phyloP scores from a whole-genome alignment of 2,329 filamentous ascomycete genomes.

The Pseudogymnoascus sp. region DNA sequence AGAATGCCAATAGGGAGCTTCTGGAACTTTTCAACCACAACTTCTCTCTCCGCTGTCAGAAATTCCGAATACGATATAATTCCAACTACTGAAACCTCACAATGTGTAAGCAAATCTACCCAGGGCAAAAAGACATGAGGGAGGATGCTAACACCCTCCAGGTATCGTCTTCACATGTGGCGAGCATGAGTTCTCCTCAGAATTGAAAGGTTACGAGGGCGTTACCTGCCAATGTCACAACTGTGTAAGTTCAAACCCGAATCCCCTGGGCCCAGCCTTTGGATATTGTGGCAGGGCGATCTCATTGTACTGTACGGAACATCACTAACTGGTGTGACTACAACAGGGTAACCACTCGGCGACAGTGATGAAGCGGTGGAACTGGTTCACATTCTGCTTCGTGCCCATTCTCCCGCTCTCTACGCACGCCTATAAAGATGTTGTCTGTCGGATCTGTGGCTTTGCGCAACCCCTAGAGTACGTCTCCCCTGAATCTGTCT shows the following conservation, averaged over 20 bases:
- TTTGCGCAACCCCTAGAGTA: constrained; percentile 58
- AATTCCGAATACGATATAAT: not conserved
- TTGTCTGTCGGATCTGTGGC: constrained; percentile 67
- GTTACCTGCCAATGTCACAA: constrained; percentile 56
- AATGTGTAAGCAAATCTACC: constrained; percentile 15
- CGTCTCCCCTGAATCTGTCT: not conserved
- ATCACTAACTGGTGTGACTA: not conserved
- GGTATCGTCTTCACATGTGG: constrained; percentile 28
- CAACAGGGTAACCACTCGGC: constrained; percentile 48
- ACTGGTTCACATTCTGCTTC: constrained; percentile 76
- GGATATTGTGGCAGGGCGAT: not conserved
- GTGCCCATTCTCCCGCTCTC: constrained; percentile 67
- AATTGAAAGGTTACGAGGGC: constrained; percentile 47
- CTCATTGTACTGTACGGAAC: not conserved
- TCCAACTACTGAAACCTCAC: not conserved
- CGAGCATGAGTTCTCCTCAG: constrained; percentile 22
- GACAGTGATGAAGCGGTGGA: constrained; percentile 52
- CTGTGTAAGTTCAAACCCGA: constrained; percentile 33
- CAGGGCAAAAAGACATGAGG: not conserved
- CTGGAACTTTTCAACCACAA: not conserved
- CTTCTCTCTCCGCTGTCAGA: not conserved
- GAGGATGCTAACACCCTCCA: not conserved
- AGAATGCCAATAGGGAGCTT: not conserved
- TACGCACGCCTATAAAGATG: constrained; percentile 56
- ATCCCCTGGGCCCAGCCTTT: not conserved